These are phyloP conservation scores for Lunularia cruciata DNA, from an alignment of 225 moss, liverwort and hornwort genomes.

Conservation along the genomic window DNA sequence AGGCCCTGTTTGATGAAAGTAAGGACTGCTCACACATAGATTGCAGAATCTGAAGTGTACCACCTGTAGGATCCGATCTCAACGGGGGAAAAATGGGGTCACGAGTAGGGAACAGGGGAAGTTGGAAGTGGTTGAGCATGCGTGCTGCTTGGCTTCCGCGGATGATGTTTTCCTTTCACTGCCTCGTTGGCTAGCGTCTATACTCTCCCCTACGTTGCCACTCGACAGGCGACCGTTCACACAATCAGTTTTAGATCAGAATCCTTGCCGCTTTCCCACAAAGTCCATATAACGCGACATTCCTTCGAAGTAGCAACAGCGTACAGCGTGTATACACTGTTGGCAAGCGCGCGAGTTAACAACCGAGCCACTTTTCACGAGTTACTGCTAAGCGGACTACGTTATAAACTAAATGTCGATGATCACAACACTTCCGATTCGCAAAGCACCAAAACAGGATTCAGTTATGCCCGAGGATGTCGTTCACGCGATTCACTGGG, in stretches of 20 bases:
- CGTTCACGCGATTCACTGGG: slow-evolving; percentile 1
- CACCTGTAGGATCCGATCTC: not conserved
- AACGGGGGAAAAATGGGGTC: not conserved
- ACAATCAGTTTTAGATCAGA: not conserved
- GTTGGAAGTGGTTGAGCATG: slow-evolving; percentile 22
- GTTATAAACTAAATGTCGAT: too few species aligned
- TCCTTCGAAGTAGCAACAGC: not conserved
- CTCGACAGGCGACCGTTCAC: not conserved
- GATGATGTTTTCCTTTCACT: not conserved
- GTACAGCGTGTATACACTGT: too few species aligned
- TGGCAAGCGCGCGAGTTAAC: too few species aligned
- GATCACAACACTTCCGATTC: too few species aligned
- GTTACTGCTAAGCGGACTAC: too few species aligned
- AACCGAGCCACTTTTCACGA: too few species aligned
- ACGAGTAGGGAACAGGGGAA: slow-evolving; percentile 12
- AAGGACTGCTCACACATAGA: too few species aligned
- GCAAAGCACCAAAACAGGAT: too few species aligned
- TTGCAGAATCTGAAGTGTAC: not conserved
- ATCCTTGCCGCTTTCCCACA: not conserved
- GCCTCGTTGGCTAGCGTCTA: not conserved
- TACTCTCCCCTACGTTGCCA: not conserved
- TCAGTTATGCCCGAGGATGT: too few species aligned
- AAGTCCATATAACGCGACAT: not conserved
- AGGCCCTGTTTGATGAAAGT: too few species aligned
- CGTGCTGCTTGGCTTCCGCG: slow-evolving; percentile 19